A percentile compares a stretch with the other conserved stretches of the same genome.
These are phyloP conservation scores for Verticillium albo-atrum DNA, from an alignment of 2,329 filamentous ascomycete species.

Conservation along the genomic window DNA sequence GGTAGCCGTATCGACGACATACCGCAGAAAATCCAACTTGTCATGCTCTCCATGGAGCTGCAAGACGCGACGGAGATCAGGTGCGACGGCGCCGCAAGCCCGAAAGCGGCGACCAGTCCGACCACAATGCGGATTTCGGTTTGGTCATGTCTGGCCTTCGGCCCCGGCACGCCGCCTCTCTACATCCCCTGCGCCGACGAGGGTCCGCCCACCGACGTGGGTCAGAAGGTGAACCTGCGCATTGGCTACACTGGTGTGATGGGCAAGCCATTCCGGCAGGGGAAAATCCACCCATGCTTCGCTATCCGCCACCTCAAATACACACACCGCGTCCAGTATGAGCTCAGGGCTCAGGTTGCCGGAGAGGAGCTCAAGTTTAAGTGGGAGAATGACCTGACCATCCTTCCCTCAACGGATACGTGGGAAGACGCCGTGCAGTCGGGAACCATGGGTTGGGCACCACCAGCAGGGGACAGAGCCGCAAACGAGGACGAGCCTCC, in stretches of 20 bases:
- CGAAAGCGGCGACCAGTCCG: neutral
- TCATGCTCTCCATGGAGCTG: conserved; percentile 11
- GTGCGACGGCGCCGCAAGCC: conserved; percentile 5
- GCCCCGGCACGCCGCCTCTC: neutral
- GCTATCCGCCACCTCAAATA: neutral
- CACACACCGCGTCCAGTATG: neutral
- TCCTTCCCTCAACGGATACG: neutral
- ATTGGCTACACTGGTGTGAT: neutral
- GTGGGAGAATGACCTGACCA: neutral
- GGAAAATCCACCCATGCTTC: neutral
- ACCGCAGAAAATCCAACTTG: conserved; percentile 11
- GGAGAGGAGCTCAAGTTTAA: neutral
- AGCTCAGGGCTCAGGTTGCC: neutral
- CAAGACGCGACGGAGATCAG: conserved; percentile 8
- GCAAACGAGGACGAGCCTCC: neutral
- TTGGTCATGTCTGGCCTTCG: neutral
- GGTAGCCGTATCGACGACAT: conserved; percentile 10
- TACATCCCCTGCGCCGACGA: conserved; percentile 2
- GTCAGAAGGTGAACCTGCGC: neutral
- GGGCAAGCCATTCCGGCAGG: neutral
- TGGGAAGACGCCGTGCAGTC: neutral
- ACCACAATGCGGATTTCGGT: neutral
- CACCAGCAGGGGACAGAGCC: neutral
- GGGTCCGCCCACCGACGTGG: neutral
- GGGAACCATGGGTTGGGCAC: neutral